phyloP scores from a whole-genome alignment of 2,329 filamentous ascomycete genomes.

The Monilinia fructicola region DNA sequence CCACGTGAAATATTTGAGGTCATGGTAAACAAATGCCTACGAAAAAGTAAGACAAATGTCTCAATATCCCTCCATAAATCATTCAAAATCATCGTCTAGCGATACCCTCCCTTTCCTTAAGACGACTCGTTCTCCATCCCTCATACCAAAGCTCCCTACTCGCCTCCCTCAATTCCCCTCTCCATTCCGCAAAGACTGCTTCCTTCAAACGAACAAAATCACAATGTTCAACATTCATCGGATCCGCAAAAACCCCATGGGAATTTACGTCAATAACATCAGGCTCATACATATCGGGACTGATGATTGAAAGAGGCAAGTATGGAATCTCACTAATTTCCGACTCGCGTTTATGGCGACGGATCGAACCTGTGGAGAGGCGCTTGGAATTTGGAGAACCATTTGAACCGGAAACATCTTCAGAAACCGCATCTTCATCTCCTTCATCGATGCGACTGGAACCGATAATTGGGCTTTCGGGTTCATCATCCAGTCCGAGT shows the following conservation, averaged over 20 bases:
- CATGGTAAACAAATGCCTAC: not conserved
- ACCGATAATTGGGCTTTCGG: conserved; percentile 50
- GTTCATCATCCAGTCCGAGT: conserved; percentile 76
- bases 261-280: conserved; percentile 77
- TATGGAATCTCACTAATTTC: conserved; percentile 60
- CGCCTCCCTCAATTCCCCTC: conserved; percentile 82
- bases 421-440: conserved; percentile 47
- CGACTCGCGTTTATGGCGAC: conserved; percentile 44
- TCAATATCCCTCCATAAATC: not conserved
- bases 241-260: conserved; percentile 98
- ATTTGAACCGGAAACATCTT: conserved; percentile 33
- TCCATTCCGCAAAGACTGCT: conserved; percentile 90
- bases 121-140: conserved; percentile 78
- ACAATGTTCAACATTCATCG: conserved; percentile 87
- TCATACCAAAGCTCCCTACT: conserved; percentile 95
- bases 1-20: not conserved
- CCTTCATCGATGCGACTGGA: conserved; percentile 54
- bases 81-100: conserved; percentile 32
- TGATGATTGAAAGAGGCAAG: conserved; percentile 88
- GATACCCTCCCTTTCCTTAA: conserved; percentile 42
- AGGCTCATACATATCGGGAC: conserved; percentile 86
- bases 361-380: conserved; percentile 39
- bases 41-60: conserved; percentile 16
- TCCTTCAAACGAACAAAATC: conserved; percentile 91
- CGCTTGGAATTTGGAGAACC: conserved; percentile 37